Percentiles rank a stretch among this genome's conserved stretches.
Conservation (phyloP, 768 basidiomycete species). For the Dacryopinax primogenitus region DNA sequence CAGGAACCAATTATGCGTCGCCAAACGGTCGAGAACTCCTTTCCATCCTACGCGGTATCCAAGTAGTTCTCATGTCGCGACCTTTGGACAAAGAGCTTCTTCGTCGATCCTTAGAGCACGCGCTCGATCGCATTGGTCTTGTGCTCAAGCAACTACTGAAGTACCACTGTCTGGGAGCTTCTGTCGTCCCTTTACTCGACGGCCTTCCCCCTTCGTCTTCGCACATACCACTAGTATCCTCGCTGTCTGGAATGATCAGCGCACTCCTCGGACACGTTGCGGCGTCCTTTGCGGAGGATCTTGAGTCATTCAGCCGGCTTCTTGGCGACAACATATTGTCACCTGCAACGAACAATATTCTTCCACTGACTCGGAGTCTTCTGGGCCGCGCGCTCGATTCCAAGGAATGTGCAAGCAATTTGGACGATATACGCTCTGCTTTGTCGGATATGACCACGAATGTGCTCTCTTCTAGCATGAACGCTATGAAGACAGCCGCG, state of each 20-base stretch:
- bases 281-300: neutral
- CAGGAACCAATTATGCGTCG: too few relatives aligned
- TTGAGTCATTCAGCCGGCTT: neutral
- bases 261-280: neutral
- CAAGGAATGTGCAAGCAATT: neutral
- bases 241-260: neutral
- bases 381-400: neutral
- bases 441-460: neutral
- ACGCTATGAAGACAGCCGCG: neutral
- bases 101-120: neutral
- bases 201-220: neutral
- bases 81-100: neutral
- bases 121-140: neutral
- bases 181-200: neutral
- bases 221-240: neutral
- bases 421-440: neutral
- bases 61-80: neutral
- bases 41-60: neutral
- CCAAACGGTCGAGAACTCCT: neutral
- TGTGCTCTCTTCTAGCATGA: neutral
- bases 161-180: neutral
- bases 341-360: neutral
- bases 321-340: neutral
- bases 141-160: neutral
- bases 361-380: neutral